phyloP scores from a whole-genome alignment of 1,139 yeast genomes.

The Saccharomyces uvarum region DNA sequence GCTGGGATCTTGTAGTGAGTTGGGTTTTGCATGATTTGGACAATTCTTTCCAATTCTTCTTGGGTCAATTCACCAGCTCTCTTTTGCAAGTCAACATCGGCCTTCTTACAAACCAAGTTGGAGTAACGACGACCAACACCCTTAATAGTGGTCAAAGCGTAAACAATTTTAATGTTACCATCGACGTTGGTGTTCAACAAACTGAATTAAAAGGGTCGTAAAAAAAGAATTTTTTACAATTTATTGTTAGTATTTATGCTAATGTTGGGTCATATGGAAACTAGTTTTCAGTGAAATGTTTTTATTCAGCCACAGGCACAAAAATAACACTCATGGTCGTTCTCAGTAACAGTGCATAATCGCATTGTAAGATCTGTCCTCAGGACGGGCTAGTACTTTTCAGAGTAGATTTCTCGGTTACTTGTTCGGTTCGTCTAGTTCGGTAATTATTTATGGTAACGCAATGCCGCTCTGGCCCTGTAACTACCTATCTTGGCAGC shows the following conservation, averaged over 20 bases:
- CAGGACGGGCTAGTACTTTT: background rate
- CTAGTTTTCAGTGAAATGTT: background rate
- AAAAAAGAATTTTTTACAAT: constrained; percentile 12
- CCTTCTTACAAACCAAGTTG: constrained; percentile 99
- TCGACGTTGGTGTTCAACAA: constrained; percentile 99
- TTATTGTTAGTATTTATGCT: background rate
- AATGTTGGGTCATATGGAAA: background rate
- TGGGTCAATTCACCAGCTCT: constrained; percentile 99
- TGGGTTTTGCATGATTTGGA: constrained; percentile 99
- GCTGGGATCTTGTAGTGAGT: constrained; percentile 98
- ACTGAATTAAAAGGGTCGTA: constrained; percentile 41
- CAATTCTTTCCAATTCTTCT: constrained; percentile 99
- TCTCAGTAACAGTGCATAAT: background rate
- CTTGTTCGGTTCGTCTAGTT: background rate
- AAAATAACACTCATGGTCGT: background rate
- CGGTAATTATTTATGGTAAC: background rate
- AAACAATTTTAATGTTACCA: constrained; percentile 99
- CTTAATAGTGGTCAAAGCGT: constrained; percentile 99
- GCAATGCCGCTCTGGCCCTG: background rate
- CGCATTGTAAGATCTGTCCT: too few relatives aligned
- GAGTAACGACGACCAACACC: constrained; percentile 99
- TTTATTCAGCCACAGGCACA: background rate
- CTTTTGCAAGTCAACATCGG: constrained; percentile 96
- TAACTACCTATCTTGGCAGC: background rate
- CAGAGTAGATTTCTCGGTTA: background rate